Evolutionary conservation across 768 basidiomycete genomes (phyloP).

Genomic region (Psilocybe subaeruginosa): DNA sequence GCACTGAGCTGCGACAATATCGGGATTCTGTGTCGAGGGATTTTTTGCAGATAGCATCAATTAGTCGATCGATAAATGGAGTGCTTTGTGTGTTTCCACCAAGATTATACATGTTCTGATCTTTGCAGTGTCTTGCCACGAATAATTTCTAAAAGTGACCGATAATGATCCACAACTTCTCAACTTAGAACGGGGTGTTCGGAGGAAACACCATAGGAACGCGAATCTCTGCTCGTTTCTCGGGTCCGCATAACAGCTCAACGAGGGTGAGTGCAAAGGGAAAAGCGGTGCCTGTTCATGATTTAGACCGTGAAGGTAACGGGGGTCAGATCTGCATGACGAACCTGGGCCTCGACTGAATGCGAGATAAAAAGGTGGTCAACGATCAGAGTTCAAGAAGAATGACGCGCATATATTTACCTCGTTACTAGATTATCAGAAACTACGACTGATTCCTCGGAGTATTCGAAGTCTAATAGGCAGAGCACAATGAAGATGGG

Average conservation of each 20-base stretch:
- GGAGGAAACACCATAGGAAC: slow-evolving; percentile 75
- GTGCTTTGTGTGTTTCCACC: too few species aligned
- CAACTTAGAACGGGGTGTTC: slow-evolving; percentile 42
- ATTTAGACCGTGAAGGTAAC: neutral
- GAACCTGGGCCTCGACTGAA: slow-evolving; percentile 73
- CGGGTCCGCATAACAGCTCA: slow-evolving; percentile 65
- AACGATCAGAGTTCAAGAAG: neutral
- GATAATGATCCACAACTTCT: too few species aligned
- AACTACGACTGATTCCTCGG: slow-evolving; percentile 72
- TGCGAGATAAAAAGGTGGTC: slow-evolving; percentile 1
- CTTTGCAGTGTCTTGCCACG: neutral
- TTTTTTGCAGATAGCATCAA: too few species aligned
- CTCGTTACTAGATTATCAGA: slow-evolving; percentile 80
- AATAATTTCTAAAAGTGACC: neutral
- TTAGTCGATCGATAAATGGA: too few species aligned
- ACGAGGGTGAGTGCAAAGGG: slow-evolving; percentile 80
- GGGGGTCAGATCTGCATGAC: slow-evolving; percentile 14
- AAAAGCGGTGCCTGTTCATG: slow-evolving; percentile 65
- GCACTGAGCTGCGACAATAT: too few species aligned
- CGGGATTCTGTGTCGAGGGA: too few species aligned
- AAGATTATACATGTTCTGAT: neutral
- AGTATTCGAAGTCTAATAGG: slow-evolving; percentile 68
- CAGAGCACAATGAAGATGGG: neutral
- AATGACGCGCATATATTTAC: slow-evolving; percentile 35
- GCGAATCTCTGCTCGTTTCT: slow-evolving; percentile 61